Evolutionary conservation across 148 eudicot species (phyloP).

Genomic region (Pharnaceum exiguum): DNA sequence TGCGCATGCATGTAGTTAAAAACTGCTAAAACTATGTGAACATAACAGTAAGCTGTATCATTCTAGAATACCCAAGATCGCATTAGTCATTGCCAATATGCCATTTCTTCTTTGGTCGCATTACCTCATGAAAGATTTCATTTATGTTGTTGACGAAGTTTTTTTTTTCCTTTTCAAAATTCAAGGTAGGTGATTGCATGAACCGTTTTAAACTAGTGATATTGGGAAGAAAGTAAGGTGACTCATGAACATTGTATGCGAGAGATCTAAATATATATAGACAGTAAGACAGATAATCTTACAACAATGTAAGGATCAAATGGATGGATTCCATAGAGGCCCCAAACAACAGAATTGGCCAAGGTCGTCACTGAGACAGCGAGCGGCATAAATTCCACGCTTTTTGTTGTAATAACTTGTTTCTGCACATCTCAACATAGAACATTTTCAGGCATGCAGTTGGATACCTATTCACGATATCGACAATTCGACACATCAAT

Average conservation of each 20-base stretch:
- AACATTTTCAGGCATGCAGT: neutral
- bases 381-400: constrained; percentile 59
- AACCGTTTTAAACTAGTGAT: neutral
- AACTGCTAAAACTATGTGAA: too few relatives aligned
- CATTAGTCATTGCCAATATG: too few relatives aligned
- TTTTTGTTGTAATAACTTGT: constrained; percentile 35
- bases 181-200: too few relatives aligned
- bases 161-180: too few relatives aligned
- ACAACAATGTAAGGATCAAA: constrained; percentile 41
- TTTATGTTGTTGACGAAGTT: too few relatives aligned
- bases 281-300: neutral
- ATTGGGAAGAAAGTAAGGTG: neutral
- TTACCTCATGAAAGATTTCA: too few relatives aligned
- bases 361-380: constrained; percentile 40
- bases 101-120: too few relatives aligned
- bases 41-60: too few relatives aligned
- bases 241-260: constrained; percentile 8
- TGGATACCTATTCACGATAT: neutral
- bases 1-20: too few relatives aligned
- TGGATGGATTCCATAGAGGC: constrained; percentile 35
- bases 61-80: too few relatives aligned
- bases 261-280: neutral
- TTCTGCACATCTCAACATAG: constrained; percentile 21
- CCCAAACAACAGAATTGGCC: constrained; percentile 40
- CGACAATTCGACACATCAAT: too few relatives aligned